phyloP scores from a whole-genome alignment of 768 basidiomycete species.

The Suillus paluster region DNA sequence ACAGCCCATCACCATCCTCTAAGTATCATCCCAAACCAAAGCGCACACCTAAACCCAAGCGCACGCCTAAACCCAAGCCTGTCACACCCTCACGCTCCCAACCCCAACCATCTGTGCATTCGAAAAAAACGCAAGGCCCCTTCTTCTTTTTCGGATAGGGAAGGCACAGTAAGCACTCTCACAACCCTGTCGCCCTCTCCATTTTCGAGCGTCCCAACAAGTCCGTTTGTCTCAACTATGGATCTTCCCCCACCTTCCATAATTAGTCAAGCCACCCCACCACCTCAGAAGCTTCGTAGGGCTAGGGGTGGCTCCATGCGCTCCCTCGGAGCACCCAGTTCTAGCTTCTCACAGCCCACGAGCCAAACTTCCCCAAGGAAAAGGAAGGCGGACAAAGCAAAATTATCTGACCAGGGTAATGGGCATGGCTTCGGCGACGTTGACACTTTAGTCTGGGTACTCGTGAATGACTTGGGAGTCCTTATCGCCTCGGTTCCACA shows the following conservation, averaged over 20 bases:
- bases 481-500: conserved; percentile 32
- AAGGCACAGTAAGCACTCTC: conserved; percentile 12
- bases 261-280: neutral
- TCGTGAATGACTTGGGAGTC: conserved; percentile 46
- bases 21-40: conserved; percentile 15
- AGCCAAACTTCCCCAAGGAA: conserved; percentile 22
- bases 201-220: conserved; percentile 28
- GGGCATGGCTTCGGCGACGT: conserved; percentile 28
- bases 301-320: conserved; percentile 21
- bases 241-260: conserved; percentile 24
- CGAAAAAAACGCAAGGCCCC: conserved; percentile 33
- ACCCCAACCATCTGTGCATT: neutral
- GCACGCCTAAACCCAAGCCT: conserved; percentile 6
- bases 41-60: conserved; percentile 7
- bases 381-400: conserved; percentile 18
- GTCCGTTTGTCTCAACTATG: conserved; percentile 16
- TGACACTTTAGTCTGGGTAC: conserved; percentile 56
- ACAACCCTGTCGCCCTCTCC: conserved; percentile 28
- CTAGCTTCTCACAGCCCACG: conserved; percentile 25
- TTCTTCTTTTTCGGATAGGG: conserved; percentile 9
- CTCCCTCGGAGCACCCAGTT: conserved; percentile 9
- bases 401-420: neutral
- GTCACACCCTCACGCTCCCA: conserved; percentile 14
- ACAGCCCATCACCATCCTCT: conserved; percentile 33
- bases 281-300: conserved; percentile 1